phyloP scores from a whole-genome alignment of 768 basidiomycete species.

The Amanita pallidorosea region DNA sequence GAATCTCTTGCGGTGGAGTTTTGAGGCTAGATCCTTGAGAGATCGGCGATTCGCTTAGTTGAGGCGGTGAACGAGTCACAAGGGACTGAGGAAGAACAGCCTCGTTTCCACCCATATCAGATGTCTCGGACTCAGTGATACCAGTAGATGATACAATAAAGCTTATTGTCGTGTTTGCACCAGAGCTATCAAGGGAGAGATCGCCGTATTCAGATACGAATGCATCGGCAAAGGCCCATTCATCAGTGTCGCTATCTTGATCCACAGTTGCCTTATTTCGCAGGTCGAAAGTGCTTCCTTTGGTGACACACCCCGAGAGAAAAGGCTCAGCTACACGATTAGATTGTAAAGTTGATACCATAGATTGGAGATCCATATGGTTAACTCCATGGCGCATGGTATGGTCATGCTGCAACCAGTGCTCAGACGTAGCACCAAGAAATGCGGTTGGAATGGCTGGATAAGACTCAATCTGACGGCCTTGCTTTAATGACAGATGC shows the following conservation, averaged over 20 bases:
- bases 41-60: not conserved
- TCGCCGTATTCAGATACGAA: slow-evolving; percentile 4
- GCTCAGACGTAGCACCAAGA: not conserved
- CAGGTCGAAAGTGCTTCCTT: not conserved
- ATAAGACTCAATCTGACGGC: not conserved
- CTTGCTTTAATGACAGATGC: not conserved
- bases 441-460: slow-evolving; percentile 6
- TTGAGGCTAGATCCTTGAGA: not conserved
- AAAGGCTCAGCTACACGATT: slow-evolving; percentile 1
- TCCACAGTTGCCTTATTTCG: not conserved
- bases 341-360: slow-evolving; percentile 4
- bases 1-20: not conserved
- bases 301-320: not conserved
- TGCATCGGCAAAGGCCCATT: slow-evolving; percentile 3
- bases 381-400: not conserved
- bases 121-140: not conserved
- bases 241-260: not conserved
- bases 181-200: slow-evolving; percentile 4
- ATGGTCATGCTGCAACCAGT: not conserved
- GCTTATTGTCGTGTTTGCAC: not conserved
- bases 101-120: not conserved
- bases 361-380: slow-evolving; percentile 2
- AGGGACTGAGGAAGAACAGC: not conserved
- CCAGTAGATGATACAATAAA: slow-evolving; percentile 1
- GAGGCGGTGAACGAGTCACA: not conserved